phyloP scores from a whole-genome alignment of 2,329 filamentous ascomycete genomes.

The Lecanicillium sp. region DNA sequence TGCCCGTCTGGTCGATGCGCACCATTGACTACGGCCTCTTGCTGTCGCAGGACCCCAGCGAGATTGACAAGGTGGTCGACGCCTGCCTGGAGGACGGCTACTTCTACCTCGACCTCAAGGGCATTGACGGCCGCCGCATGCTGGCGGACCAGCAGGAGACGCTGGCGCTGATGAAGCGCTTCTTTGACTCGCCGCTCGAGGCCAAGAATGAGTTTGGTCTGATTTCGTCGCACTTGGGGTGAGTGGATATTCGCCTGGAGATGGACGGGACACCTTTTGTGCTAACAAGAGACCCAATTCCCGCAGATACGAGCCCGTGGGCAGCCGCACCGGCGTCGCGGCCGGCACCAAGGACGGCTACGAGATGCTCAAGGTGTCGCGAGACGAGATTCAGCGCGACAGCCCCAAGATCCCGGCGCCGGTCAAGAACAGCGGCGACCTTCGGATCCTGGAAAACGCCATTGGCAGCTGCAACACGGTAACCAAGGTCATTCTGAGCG shows the following conservation, averaged over 20 bases:
- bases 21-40: constrained; percentile 44
- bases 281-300: neutral
- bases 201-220: constrained; percentile 50
- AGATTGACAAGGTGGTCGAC: constrained; percentile 42
- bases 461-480: constrained; percentile 43
- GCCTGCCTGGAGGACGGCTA: constrained; percentile 44
- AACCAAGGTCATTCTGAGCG: constrained; percentile 42
- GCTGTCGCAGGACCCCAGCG: constrained; percentile 45
- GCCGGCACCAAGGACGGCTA: constrained; percentile 42
- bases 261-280: neutral
- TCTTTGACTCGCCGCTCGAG: constrained; percentile 45
- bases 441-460: constrained; percentile 39
- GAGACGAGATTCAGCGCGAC: constrained; percentile 40
- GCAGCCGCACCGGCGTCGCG: constrained; percentile 38
- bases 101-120: constrained; percentile 47
- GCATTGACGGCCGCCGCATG: constrained; percentile 44
- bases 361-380: constrained; percentile 45
- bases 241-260: constrained; percentile 10
- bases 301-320: constrained; percentile 39
- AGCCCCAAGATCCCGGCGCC: constrained; percentile 37
- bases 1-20: constrained; percentile 43
- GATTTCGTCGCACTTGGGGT: constrained; percentile 44
- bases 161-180: constrained; percentile 46
- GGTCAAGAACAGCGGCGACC: constrained; percentile 40
- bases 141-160: constrained; percentile 44